phyloP scores from a whole-genome alignment of 495 filamentous ascomycete species.

The Trichoderma orchidacearum region DNA sequence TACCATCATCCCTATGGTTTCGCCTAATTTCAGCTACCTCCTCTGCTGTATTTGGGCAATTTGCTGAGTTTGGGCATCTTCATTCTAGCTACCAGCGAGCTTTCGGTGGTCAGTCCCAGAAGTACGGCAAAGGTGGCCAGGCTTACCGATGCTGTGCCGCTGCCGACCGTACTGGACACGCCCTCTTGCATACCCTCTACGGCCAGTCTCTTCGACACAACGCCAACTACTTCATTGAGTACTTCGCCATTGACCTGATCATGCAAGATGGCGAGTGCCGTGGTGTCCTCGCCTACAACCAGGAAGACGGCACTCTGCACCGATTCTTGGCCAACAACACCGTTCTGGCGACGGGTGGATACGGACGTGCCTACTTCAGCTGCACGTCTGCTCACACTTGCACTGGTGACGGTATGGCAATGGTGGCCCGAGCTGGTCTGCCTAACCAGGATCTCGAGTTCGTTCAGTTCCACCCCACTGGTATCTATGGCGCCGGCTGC shows the following conservation, averaged over 20 bases:
- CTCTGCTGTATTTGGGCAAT: too few species aligned
- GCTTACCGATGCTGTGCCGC: slow-evolving; percentile 93
- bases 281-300: slow-evolving; percentile 92
- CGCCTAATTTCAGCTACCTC: background rate
- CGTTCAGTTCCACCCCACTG: slow-evolving; percentile 98
- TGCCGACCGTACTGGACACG: slow-evolving; percentile 90
- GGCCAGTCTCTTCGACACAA: slow-evolving; percentile 94
- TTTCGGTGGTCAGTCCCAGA: slow-evolving; percentile 91
- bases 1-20: background rate
- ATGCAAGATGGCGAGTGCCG: slow-evolving; percentile 96
- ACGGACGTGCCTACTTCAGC: slow-evolving; percentile 93
- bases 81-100: slow-evolving; percentile 69
- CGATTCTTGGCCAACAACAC: slow-evolving; percentile 92
- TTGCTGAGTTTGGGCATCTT: slow-evolving; percentile 5
- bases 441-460: slow-evolving; percentile 99
- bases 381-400: slow-evolving; percentile 97
- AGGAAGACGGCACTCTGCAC: slow-evolving; percentile 95
- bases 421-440: slow-evolving; percentile 94
- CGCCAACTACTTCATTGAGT: slow-evolving; percentile 99
- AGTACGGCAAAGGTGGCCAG: slow-evolving; percentile 91
- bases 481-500: slow-evolving; percentile 97
- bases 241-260: slow-evolving; percentile 88
- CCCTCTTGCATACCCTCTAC: slow-evolving; percentile 93
- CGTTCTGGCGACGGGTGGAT: slow-evolving; percentile 89
- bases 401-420: slow-evolving; percentile 96